Evolutionary conservation across 768 basidiomycete genomes (phyloP).

Genomic region (Tulasnella sp.): DNA sequence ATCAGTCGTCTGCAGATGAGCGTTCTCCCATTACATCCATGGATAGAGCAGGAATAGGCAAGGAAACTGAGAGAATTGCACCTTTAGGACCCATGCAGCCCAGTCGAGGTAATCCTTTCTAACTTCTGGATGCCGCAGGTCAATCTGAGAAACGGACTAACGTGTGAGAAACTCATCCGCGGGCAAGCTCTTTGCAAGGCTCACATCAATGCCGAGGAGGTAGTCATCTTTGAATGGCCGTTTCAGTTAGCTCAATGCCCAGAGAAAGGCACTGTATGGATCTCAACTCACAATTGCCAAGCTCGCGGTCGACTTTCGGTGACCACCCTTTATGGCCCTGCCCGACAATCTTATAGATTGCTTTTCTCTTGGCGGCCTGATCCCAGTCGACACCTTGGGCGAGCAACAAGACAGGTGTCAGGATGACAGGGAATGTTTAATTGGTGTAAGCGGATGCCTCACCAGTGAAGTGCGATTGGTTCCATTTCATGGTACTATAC

Average conservation of each 20-base stretch:
- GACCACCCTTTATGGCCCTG: conserved; percentile 72
- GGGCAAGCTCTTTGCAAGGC: not conserved
- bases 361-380: conserved; percentile 46
- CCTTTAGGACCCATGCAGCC: conserved; percentile 67
- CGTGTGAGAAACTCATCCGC: not conserved
- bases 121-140: conserved; percentile 74
- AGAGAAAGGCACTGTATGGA: not conserved
- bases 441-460: conserved; percentile 15
- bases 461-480: conserved; percentile 71
- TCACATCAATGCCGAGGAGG: conserved; percentile 60
- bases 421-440: not conserved
- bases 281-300: conserved; percentile 48
- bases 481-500: conserved; percentile 69
- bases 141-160: conserved; percentile 40
- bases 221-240: conserved; percentile 42
- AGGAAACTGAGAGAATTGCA: conserved; percentile 17
- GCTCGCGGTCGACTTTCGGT: conserved; percentile 60
- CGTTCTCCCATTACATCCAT: too few species aligned
- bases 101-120: conserved; percentile 61
- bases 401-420: not conserved
- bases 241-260: not conserved
- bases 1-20: conserved; percentile 48
- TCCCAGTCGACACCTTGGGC: conserved; percentile 74
- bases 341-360: conserved; percentile 62
- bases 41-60: not conserved